Evolutionary conservation across 108 stramenopile species (phyloP).

Genomic region (Pseudonitzschia delicatissima): DNA sequence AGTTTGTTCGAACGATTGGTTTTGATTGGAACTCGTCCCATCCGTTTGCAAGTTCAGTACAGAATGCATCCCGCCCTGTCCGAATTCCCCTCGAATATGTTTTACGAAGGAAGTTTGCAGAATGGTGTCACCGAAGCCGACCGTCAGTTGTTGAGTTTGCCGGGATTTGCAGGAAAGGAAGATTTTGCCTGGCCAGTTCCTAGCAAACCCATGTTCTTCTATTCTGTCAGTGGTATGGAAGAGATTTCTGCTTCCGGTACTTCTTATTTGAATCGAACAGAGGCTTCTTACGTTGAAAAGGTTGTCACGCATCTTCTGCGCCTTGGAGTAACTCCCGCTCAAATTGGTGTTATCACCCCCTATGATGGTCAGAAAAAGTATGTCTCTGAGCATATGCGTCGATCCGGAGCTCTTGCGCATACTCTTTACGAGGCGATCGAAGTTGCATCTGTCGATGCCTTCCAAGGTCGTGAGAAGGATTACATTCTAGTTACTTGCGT

Average conservation of each 20-base stretch:
- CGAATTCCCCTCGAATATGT: slow-evolving; percentile 99
- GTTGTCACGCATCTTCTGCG: slow-evolving; percentile 94
- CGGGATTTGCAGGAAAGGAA: slow-evolving; percentile 76
- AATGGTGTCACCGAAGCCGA: slow-evolving; percentile 97
- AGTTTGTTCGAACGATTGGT: slow-evolving; percentile 97
- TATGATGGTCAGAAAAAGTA: slow-evolving; percentile 98
- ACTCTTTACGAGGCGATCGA: slow-evolving; percentile 92
- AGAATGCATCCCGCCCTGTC: slow-evolving; percentile 97
- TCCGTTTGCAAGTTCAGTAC: slow-evolving; percentile 97
- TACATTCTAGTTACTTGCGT: slow-evolving; percentile 97
- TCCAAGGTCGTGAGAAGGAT: slow-evolving; percentile 99
- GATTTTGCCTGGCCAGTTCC: slow-evolving; percentile 93
- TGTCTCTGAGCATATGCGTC: slow-evolving; percentile 88
- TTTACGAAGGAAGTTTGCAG: slow-evolving; percentile 97
- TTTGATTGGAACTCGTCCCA: slow-evolving; percentile 91
- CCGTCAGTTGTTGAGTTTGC: slow-evolving; percentile 72
- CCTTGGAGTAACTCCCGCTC: slow-evolving; percentile 86
- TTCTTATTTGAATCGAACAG: slow-evolving; percentile 96
- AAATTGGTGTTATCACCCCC: slow-evolving; percentile 97
- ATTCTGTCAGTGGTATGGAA: slow-evolving; percentile 91
- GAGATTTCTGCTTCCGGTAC: slow-evolving; percentile 97
- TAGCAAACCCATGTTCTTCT: slow-evolving; percentile 94
- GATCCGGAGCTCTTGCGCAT: slow-evolving; percentile 78
- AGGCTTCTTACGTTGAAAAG: slow-evolving; percentile 95
- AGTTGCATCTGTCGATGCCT: slow-evolving; percentile 97